phyloP scores from a whole-genome alignment of 495 filamentous ascomycete species.

The Trichoderma gamsii region DNA sequence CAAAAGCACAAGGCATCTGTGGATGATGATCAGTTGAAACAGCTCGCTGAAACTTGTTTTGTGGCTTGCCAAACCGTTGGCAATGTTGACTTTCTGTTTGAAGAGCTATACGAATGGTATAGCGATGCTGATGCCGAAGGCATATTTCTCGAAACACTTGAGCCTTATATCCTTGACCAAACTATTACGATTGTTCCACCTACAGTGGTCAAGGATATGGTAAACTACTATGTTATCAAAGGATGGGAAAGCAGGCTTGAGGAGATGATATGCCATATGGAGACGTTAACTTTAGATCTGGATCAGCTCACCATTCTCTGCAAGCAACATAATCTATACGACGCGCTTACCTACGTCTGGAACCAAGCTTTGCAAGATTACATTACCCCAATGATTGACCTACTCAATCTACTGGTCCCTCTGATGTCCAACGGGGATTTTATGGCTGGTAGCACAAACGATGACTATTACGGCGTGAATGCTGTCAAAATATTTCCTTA shows the following conservation, averaged over 20 bases:
- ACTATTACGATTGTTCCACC: slow-evolving; percentile 73
- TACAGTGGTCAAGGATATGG: slow-evolving; percentile 75
- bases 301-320: slow-evolving; percentile 88
- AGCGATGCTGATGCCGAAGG: slow-evolving; percentile 66
- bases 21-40: slow-evolving; percentile 58
- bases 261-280: slow-evolving; percentile 88
- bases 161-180: slow-evolving; percentile 75
- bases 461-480: slow-evolving; percentile 52
- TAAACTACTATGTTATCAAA: slow-evolving; percentile 67
- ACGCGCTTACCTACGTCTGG: slow-evolving; percentile 96
- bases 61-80: slow-evolving; percentile 69
- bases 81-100: slow-evolving; percentile 78
- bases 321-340: slow-evolving; percentile 84
- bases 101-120: slow-evolving; percentile 83
- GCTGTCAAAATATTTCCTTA: slow-evolving; percentile 93
- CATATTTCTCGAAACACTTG: slow-evolving; percentile 80
- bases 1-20: slow-evolving; percentile 45
- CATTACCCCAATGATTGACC: slow-evolving; percentile 80
- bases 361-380: slow-evolving; percentile 84
- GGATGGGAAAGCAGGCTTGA: slow-evolving; percentile 73
- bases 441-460: slow-evolving; percentile 38
- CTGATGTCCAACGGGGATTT: slow-evolving; percentile 45
- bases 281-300: slow-evolving; percentile 85
- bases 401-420: slow-evolving; percentile 65
- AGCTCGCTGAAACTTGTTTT: slow-evolving; percentile 79